A percentile compares a stretch with the other conserved stretches of the same genome.
phyloP scores from a whole-genome alignment of 768 basidiomycete genomes.

The Scleroderma citrinum region DNA sequence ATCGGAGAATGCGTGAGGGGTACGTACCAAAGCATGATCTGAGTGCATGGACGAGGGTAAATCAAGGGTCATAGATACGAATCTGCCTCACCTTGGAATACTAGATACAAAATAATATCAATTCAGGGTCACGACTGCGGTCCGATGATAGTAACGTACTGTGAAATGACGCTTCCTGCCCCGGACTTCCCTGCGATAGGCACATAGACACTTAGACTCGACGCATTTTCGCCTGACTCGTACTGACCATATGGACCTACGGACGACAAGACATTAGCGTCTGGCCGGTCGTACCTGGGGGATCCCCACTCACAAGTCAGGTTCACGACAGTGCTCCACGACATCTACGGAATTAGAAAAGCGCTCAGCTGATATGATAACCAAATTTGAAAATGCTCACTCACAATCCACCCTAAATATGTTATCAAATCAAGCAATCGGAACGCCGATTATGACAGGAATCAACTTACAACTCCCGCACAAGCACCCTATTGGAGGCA shows the following conservation, averaged over 20 bases:
- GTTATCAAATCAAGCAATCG: slow-evolving; percentile 1
- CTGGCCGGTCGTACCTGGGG: too few species aligned
- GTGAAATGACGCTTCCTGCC: slow-evolving; percentile 82
- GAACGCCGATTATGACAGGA: background rate
- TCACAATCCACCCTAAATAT: slow-evolving; percentile 64
- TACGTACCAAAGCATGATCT: slow-evolving; percentile 87
- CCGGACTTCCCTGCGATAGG: slow-evolving; percentile 73
- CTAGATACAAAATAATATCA: slow-evolving; percentile 30
- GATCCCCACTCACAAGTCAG: slow-evolving; percentile 86
- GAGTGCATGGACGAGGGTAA: slow-evolving; percentile 5
- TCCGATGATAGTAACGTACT: slow-evolving; percentile 35
- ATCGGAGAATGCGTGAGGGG: background rate
- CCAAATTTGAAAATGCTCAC: slow-evolving; percentile 13
- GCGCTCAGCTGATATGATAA: background rate
- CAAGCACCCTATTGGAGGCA: slow-evolving; percentile 47
- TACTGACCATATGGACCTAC: slow-evolving; percentile 81
- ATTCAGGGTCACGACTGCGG: background rate
- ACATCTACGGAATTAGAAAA: slow-evolving; percentile 48
- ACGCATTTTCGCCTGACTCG: slow-evolving; percentile 20
- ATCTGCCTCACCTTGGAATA: slow-evolving; percentile 65
- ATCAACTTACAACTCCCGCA: slow-evolving; percentile 65
- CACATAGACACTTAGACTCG: slow-evolving; percentile 18
- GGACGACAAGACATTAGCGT: too few species aligned
- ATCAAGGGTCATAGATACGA: slow-evolving; percentile 1
- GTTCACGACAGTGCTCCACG: slow-evolving; percentile 61